A percentile compares a stretch with the other conserved stretches of the same genome.
Evolutionary conservation across 495 filamentous ascomycete species (phyloP).

Genomic region (Aspergillus ostianus): DNA sequence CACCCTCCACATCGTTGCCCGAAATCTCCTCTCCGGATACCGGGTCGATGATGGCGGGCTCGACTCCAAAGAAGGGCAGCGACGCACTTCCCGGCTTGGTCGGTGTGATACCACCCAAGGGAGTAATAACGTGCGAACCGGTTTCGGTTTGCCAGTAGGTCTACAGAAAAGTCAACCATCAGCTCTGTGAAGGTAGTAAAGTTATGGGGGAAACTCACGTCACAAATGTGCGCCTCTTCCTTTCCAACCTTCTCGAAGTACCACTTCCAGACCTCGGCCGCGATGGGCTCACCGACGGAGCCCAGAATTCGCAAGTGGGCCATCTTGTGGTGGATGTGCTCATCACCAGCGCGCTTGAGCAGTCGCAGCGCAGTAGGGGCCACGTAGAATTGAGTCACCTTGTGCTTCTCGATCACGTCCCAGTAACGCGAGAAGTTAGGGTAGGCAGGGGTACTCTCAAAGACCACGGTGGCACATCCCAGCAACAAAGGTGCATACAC

Average conservation of each 20-base stretch:
- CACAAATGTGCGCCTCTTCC: constrained; percentile 88
- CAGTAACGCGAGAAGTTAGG: constrained; percentile 98
- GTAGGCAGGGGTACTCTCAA: constrained; percentile 97
- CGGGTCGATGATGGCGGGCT: constrained; percentile 96
- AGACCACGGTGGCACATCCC: constrained; percentile 94
- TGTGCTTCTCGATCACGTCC: constrained; percentile 94
- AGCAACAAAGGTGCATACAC: constrained; percentile 94
- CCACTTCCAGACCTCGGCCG: constrained; percentile 99
- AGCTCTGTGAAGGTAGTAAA: neutral
- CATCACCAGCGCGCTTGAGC: constrained; percentile 89
- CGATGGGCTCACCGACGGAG: constrained; percentile 98
- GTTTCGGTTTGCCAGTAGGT: constrained; percentile 99
- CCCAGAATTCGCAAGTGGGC: constrained; percentile 84
- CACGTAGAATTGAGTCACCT: constrained; percentile 97
- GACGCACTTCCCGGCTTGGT: constrained; percentile 58
- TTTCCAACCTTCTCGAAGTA: constrained; percentile 96
- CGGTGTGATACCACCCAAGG: constrained; percentile 54
- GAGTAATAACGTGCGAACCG: constrained; percentile 81
- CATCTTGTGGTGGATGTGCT: constrained; percentile 88
- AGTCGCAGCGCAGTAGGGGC: constrained; percentile 91
- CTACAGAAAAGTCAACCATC: constrained; percentile 41
- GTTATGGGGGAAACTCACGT: constrained; percentile 60
- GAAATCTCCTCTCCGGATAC: constrained; percentile 90
- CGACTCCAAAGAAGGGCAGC: constrained; percentile 90
- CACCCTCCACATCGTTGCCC: constrained; percentile 97